These are phyloP conservation scores for Pittosporum tobira DNA, from an alignment of 129 eudicot species.

Conservation along the genomic window DNA sequence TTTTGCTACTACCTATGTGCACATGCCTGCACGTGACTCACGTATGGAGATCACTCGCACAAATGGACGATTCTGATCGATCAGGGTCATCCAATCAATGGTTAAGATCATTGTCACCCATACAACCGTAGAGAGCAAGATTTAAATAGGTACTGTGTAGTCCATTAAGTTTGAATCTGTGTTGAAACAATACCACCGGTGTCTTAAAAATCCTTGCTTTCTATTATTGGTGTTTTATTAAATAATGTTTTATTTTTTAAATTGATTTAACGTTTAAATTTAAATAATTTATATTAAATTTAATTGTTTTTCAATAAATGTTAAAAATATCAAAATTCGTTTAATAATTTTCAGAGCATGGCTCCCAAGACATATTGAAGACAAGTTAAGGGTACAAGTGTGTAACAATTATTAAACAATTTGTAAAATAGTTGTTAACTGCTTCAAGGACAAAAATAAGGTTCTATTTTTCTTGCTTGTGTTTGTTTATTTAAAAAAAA, in stretches of 20 bases:
- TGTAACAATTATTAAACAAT: slow-evolving; percentile 1
- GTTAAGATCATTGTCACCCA: neutral
- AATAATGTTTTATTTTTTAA: no score
- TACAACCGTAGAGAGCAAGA: no score
- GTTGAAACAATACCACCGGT: neutral
- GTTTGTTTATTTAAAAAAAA: no score
- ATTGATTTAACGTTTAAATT: no score
- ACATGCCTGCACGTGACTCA: slow-evolving; percentile 24
- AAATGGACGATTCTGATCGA: slow-evolving; percentile 7
- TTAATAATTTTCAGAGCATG: no score
- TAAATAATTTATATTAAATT: no score
- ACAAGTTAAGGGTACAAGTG: slow-evolving; percentile 11
- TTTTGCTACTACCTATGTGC: slow-evolving; percentile 17
- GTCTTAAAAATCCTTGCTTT: slow-evolving; percentile 1
- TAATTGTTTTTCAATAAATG: no score
- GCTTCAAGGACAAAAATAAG: slow-evolving; percentile 8
- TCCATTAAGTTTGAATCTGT: neutral
- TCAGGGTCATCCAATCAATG: neutral
- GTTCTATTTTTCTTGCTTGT: neutral
- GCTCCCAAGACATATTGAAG: neutral
- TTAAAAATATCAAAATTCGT: no score
- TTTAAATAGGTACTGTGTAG: no score
- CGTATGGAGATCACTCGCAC: slow-evolving; percentile 3
- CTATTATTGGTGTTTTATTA: no score
- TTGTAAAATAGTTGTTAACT: slow-evolving; percentile 5